Evolutionary conservation across 2,329 filamentous ascomycete species (phyloP).

Genomic region (Penicillium aurantiogriseum): DNA sequence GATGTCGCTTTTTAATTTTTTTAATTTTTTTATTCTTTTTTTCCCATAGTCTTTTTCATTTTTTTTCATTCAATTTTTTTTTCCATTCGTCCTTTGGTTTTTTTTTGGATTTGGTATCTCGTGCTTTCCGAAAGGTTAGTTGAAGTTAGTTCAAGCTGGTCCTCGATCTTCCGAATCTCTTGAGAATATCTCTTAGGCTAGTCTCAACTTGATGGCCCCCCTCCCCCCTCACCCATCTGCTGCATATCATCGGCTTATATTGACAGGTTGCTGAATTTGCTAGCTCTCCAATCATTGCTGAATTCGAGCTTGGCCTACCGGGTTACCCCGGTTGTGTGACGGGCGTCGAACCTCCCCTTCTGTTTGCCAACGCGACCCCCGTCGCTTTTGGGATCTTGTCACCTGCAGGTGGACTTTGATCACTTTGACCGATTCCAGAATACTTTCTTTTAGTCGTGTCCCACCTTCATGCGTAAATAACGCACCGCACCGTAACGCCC

Average conservation of each 20-base stretch:
- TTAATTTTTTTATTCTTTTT: too few relatives aligned
- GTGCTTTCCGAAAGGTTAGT: background rate
- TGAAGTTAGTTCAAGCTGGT: background rate
- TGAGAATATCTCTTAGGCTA: slow-evolving; percentile 2
- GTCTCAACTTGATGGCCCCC: background rate
- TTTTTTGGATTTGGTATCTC: background rate
- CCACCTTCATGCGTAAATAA: slow-evolving; percentile 6
- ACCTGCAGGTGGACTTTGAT: slow-evolving; percentile 15
- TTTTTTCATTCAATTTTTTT: too few relatives aligned
- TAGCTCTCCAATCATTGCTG: slow-evolving; percentile 9
- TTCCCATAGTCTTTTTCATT: background rate
- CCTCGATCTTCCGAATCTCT: slow-evolving; percentile 2
- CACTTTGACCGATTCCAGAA: slow-evolving; percentile 2
- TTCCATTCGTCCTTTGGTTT: background rate
- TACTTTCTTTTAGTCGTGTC: slow-evolving; percentile 2
- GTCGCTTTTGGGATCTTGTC: slow-evolving; percentile 8
- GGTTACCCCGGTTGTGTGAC: slow-evolving; percentile 22
- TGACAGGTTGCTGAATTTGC: slow-evolving; percentile 3
- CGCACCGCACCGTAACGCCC: background rate
- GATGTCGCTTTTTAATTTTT: background rate
- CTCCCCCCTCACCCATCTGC: background rate
- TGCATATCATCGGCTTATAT: slow-evolving; percentile 9
- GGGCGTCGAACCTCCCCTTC: slow-evolving; percentile 6
- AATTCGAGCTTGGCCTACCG: slow-evolving; percentile 16
- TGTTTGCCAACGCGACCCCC: slow-evolving; percentile 11